These are phyloP conservation scores for Rubia balearica DNA, from an alignment of 305 asterid species.

Conservation along the genomic window DNA sequence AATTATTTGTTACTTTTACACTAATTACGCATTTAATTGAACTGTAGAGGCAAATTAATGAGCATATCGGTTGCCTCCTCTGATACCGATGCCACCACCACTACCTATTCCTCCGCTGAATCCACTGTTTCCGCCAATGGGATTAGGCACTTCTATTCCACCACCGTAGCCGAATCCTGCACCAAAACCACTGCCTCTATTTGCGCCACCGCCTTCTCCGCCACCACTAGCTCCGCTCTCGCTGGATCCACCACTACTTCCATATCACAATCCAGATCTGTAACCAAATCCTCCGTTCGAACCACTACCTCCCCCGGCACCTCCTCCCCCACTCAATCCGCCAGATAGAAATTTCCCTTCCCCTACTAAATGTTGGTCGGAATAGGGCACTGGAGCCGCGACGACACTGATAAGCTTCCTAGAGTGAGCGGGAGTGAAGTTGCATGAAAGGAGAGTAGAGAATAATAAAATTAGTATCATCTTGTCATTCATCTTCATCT, in stretches of 20 bases:
- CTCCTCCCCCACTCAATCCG: not conserved
- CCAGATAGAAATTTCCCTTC: not conserved
- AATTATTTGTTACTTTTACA: too few species aligned
- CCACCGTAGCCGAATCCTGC: not conserved
- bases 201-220: not conserved
- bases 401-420: not conserved
- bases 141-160: not conserved
- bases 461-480: not conserved
- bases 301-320: not conserved
- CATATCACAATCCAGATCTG: not conserved
- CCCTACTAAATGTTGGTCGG: not conserved
- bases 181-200: not conserved
- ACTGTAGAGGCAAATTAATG: too few species aligned
- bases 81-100: not conserved
- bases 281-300: conserved; percentile 1
- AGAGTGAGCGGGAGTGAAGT: not conserved
- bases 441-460: not conserved
- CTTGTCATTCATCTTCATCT: not conserved
- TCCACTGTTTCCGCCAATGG: not conserved
- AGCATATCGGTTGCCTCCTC: not conserved
- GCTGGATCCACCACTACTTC: not conserved
- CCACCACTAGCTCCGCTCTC: not conserved
- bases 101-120: conserved; percentile 6
- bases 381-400: not conserved
- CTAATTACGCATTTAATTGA: too few species aligned